Evolutionary conservation across 2,329 filamentous ascomycete genomes (phyloP), one percentile per base, ranked within the genome.

Genomic region (Calonectria pseudoreteaudii): DNA sequence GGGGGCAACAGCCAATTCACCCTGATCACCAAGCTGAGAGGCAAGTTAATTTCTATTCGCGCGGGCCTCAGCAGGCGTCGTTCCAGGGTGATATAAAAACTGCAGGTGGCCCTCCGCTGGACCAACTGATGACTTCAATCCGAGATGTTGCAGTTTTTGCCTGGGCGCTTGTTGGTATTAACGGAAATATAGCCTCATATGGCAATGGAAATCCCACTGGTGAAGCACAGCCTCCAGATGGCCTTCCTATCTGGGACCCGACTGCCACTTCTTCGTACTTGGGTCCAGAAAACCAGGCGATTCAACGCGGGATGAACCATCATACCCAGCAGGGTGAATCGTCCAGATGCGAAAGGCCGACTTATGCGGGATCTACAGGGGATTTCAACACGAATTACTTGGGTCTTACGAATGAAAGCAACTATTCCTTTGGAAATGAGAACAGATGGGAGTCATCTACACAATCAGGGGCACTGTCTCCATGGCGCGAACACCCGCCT

Each of bases 101-200:
- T 20, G 84, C 84, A 16, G 87, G 88, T 75, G 90, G 90, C n/a
- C 91, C 91, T 47, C 86, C 89, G 23, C 81, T 88, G 60, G 88
- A 91, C 31, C 89, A 92, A 68, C 91, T 97, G 79, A 95, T 97
- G 93, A 89, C 90, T 69, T 93, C 93, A 3, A 97, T 97, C 77
- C 92, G 94, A 71, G 94, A 97, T 68, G 93, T 96, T 62, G 94
- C 94, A 1, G 93, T 97, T n/a, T 97, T 97, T 82, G 94, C 94
- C 13, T 97, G 94, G 94, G 93, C 93, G 2, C 85, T 96, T 14
- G 91, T 92, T 30, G 94, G 94, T 28, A 96, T 96, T 86, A 96
- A 97, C 82, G 93, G 93, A 18, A 93, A 91, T 50, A 85, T 96
- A 68, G 91, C 92, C 20, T 87, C 90, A 4, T 93, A 93, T 79